A percentile compares a stretch with the other conserved stretches of the same genome.
Conservation (phyloP, 768 basidiomycete species). For the Antrodiella citrinella region DNA sequence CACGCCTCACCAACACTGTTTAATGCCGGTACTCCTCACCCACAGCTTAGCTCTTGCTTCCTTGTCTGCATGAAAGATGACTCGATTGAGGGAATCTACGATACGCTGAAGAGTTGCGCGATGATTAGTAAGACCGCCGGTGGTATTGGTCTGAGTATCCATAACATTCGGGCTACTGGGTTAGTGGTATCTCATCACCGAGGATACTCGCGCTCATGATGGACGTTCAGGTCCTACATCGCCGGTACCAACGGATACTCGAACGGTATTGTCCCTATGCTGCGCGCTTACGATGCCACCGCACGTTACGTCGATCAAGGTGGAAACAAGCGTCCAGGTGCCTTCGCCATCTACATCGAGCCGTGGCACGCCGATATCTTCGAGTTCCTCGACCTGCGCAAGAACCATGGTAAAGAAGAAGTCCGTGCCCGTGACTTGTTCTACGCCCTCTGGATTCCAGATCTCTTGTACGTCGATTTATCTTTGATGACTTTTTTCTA, state of each 20-base stretch:
- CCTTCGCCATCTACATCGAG: conserved; percentile 97
- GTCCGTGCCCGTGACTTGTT: conserved; percentile 93
- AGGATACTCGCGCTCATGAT: too few relatives aligned
- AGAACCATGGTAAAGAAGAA: conserved; percentile 99
- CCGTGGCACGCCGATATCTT: conserved; percentile 99
- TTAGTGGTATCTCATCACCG: too few relatives aligned
- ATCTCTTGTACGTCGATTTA: conserved; percentile 69
- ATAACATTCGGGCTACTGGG: conserved; percentile 95
- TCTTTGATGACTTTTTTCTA: conserved; percentile 1
- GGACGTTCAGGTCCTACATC: conserved; percentile 92
- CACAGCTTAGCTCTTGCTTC: conserved; percentile 97
- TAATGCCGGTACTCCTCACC: conserved; percentile 93
- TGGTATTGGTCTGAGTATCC: conserved; percentile 93
- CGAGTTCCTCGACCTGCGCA: conserved; percentile 94
- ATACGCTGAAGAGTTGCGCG: conserved; percentile 95
- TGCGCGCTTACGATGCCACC: conserved; percentile 94
- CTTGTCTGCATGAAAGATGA: conserved; percentile 98
- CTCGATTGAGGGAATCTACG: conserved; percentile 98
- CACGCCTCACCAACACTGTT: conserved; percentile 97
- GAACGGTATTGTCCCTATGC: conserved; percentile 98
- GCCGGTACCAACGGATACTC: conserved; percentile 99
- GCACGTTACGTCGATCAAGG: conserved; percentile 99
- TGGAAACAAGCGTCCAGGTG: conserved; percentile 98
- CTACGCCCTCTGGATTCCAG: conserved; percentile 96
- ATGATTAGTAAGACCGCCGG: conserved; percentile 99